These are phyloP conservation scores for Garcia nutans DNA, from an alignment of 345 rosid species.

Conservation along the genomic window DNA sequence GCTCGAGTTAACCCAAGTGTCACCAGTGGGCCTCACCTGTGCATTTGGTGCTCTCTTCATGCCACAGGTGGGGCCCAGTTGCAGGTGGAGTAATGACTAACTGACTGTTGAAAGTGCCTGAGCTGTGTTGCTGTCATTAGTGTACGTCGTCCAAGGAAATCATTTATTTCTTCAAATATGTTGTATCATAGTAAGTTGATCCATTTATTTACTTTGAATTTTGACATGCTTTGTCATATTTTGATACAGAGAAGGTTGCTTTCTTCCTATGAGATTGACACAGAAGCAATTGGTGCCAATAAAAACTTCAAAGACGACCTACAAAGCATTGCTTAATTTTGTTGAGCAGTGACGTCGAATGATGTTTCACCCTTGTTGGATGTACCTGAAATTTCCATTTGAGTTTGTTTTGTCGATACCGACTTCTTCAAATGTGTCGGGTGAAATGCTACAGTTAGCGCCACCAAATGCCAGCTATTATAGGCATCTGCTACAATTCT, in stretches of 20 bases:
- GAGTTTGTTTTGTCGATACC: background rate
- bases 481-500: constrained; percentile 7
- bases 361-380: background rate
- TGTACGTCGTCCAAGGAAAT: background rate
- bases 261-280: constrained; percentile 58
- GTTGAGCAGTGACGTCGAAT: background rate
- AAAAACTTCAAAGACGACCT: constrained; percentile 26
- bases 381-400: background rate
- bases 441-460: constrained; percentile 1
- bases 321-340: constrained; percentile 38
- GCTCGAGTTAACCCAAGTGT: background rate
- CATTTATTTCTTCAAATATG: background rate
- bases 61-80: constrained; percentile 5
- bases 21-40: background rate
- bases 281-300: constrained; percentile 35
- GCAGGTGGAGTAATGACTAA: background rate
- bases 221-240: background rate
- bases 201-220: background rate
- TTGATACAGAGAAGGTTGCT: constrained; percentile 76
- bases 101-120: constrained; percentile 2
- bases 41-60: constrained; percentile 1
- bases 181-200: background rate
- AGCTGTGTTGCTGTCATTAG: background rate
- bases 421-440: background rate
- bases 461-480: constrained; percentile 10